Conservation (phyloP, 148 eudicot species). For the Rhododendron vialii region DNA sequence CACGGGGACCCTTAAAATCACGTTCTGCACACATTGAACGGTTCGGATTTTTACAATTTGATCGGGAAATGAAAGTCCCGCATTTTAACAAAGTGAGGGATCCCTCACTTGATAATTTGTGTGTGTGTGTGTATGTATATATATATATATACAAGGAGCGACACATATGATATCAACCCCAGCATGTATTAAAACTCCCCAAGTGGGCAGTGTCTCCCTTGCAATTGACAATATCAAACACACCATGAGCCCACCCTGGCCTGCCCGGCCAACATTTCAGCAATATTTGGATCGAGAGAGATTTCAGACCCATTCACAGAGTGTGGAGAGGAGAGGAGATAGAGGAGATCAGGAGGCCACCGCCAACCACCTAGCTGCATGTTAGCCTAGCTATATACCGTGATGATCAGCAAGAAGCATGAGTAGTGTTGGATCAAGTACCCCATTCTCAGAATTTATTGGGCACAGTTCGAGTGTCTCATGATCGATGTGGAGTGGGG, state of each 20-base stretch:
- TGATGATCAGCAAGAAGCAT: not conserved
- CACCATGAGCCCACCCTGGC: not conserved
- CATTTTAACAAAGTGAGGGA: no score
- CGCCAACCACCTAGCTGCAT: not conserved
- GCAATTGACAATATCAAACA: not conserved
- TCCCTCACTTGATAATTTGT: no score
- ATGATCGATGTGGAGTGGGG: no score
- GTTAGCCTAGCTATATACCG: not conserved
- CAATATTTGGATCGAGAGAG: not conserved
- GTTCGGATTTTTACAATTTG: no score
- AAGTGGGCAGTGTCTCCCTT: slow-evolving; percentile 10
- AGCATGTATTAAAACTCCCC: not conserved
- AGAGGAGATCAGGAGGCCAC: not conserved
- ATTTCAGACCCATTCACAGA: not conserved
- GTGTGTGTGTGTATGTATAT: no score
- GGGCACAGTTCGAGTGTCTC: not conserved
- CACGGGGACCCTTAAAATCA: no score
- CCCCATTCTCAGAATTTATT: not conserved
- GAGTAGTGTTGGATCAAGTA: not conserved
- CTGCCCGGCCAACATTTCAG: not conserved
- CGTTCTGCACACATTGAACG: no score
- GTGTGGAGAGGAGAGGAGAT: not conserved
- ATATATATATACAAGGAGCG: not conserved
- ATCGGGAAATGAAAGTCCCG: no score
- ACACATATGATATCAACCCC: not conserved